phyloP scores from a whole-genome alignment of 495 filamentous ascomycete genomes.

The Xylaria telfairii region DNA sequence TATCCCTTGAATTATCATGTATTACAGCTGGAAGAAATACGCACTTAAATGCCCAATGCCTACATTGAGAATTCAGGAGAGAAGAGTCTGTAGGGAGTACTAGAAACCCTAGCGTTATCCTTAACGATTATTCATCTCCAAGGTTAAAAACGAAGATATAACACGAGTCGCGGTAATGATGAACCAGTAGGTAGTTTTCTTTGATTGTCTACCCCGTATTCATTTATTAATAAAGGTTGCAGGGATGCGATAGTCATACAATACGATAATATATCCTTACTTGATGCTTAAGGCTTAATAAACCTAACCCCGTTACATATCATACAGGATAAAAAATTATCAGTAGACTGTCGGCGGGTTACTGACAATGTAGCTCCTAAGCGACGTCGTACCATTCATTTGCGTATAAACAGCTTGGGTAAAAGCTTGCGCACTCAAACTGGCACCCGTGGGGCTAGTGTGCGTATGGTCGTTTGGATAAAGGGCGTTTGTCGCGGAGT shows the following conservation, averaged over 20 bases:
- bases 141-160: not conserved
- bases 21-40: not conserved
- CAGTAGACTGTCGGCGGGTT: conserved; percentile 20
- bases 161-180: no score
- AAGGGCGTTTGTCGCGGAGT: conserved; percentile 50
- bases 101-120: not conserved
- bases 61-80: not conserved
- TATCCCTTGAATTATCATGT: no score
- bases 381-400: conserved; percentile 22
- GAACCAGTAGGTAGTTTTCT: not conserved
- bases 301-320: not conserved
- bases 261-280: not conserved
- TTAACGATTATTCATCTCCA: not conserved
- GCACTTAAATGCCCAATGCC: not conserved
- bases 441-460: conserved; percentile 59
- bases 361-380: conserved; percentile 12
- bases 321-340: not conserved
- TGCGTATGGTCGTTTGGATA: conserved; percentile 68
- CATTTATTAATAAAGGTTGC: not conserved
- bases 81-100: not conserved
- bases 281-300: not conserved
- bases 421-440: conserved; percentile 40
- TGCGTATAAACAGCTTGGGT: conserved; percentile 13
- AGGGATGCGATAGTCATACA: no score
- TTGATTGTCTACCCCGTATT: not conserved